Evolutionary conservation across 768 basidiomycete species (phyloP), one percentile per base, ranked within the genome.

Genomic region (Coprinopsis sp.): DNA sequence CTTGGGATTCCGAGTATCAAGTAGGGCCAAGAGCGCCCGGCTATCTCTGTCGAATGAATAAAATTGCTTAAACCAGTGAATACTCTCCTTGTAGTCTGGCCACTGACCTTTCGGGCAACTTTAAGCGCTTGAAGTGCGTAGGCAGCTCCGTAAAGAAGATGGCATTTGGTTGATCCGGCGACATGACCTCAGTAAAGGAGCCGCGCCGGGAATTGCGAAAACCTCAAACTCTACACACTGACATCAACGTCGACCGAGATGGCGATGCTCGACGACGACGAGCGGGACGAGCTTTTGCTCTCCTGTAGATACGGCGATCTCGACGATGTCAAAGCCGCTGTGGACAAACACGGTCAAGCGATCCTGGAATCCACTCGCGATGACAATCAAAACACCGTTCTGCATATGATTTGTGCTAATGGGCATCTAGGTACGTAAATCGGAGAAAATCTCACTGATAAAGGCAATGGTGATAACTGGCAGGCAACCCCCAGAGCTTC

Each of bases 321-420:
- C 46, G 79, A 86, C 37, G 89, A 93, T 54, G 72, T 91, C 30
- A 72, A 82, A 36, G 67, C 68, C 3, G 94, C 87, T 52, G 67
- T 87, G 22, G 62, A 73, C 18, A 66, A 70, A 29, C 85, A 81
- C 60, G 82, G 87, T 8, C 47, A 65, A 1, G 66, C 66, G 4
- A 47, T 74, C 0, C 65, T 90, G 11, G 64, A 64, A 30, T 58
- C 62, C 29, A 64, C 81, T 11, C 76, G 72, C 33, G 93, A 95
- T 66, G 83, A 83, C 33, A 78, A 87, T 58, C 84, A 78, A 30
- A 96, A 92, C 69, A 81, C 77, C 2, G 67, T 82, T 31, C 67
- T 96, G 30, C 93, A 96, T 63, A 95, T 95, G 92, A 72, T 77
- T 12, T 82, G 79, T 47, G 93, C 78, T 1, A 97, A 97, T 64